Base-by-base conservation (phyloP, 179 eudicot genomes). In the Silene vulgaris region DNA sequence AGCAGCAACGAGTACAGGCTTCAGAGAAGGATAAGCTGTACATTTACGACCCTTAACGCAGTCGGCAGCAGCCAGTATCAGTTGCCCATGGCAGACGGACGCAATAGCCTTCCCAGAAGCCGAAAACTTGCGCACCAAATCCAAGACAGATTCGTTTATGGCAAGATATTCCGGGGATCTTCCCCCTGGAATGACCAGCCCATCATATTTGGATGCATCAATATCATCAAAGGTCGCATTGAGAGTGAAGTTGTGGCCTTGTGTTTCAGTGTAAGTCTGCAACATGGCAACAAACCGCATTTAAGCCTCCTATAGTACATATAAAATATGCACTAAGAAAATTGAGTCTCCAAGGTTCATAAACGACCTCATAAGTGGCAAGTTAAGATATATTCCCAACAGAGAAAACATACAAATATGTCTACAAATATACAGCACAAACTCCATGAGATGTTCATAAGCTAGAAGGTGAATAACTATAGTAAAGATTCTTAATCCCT, bases 91-190 rank as follows among this genome's bases (percentile, higher is more conserved):
- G 84, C 99, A 92, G 62, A 89, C 83, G 75, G 96, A 83, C 19
- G 93, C 97, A 72, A 95, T 85, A 67, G 97, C 88, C 87, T 92
- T 95, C 74, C 85, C 82, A 19, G 88, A 83, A 29, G 82, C 74
- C n/a, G 80, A 83, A 80, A 95, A 88, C 13, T 85, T 83, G n/a
- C 86, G 82, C 71, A 92, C 95, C 78, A 95, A 43, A 23, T 89
- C 84, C 50, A 80, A 2, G 28, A 95, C 90, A 69, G 90, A 78
- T 56, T 81, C 88, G 75, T 92, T 77, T 83, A 90, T 84, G 12
- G 97, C 89, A 73, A 95, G 97, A 84, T 95, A 95, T 76, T 95
- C 99, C 4, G 99, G 93, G 63, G 97, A 90, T 69, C 97, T 86
- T 54, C 97, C 97, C 37, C 99, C 99, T 8, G 96, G 97, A 83